phyloP scores from a whole-genome alignment of 2,329 filamentous ascomycete species.

The Beauveria caledonica region DNA sequence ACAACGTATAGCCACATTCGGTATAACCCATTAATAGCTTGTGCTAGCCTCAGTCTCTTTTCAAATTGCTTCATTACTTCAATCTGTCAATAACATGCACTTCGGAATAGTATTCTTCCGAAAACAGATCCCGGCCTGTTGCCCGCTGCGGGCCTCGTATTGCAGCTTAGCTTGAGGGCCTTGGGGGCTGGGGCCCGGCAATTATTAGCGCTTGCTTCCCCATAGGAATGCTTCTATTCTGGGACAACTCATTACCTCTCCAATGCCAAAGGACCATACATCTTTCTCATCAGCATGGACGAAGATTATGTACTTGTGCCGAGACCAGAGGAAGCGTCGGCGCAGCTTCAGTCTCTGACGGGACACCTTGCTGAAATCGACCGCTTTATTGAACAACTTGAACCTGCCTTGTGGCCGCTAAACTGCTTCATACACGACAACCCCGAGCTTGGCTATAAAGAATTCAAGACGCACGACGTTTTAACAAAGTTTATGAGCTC shows the following conservation, averaged over 20 bases:
- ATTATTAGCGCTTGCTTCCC: not conserved
- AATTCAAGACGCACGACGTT: slow-evolving; percentile 33
- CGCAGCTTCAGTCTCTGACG: not conserved
- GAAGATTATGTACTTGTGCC: slow-evolving; percentile 11
- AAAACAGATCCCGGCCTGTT: not conserved
- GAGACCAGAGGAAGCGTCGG: not conserved
- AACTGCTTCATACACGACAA: slow-evolving; percentile 35
- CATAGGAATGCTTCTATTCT: not conserved
- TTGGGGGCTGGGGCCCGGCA: not conserved
- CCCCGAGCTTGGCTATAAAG: slow-evolving; percentile 34
- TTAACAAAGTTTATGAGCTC: slow-evolving; percentile 29
- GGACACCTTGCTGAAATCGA: slow-evolving; percentile 25
- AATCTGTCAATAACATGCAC: too few relatives aligned
- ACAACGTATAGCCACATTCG: too few relatives aligned
- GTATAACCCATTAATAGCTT: too few relatives aligned
- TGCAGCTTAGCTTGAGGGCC: not conserved
- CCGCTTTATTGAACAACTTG: slow-evolving; percentile 14
- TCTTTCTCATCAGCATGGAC: not conserved
- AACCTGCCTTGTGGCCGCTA: slow-evolving; percentile 24
- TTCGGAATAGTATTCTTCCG: too few relatives aligned
- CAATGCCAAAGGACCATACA: not conserved
- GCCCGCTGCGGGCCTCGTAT: not conserved
- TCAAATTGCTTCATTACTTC: too few relatives aligned
- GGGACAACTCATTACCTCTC: not conserved
- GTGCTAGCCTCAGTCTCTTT: too few relatives aligned